These are phyloP conservation scores for Eutrema japonicum DNA, from an alignment of 345 rosid species.

Conservation along the genomic window DNA sequence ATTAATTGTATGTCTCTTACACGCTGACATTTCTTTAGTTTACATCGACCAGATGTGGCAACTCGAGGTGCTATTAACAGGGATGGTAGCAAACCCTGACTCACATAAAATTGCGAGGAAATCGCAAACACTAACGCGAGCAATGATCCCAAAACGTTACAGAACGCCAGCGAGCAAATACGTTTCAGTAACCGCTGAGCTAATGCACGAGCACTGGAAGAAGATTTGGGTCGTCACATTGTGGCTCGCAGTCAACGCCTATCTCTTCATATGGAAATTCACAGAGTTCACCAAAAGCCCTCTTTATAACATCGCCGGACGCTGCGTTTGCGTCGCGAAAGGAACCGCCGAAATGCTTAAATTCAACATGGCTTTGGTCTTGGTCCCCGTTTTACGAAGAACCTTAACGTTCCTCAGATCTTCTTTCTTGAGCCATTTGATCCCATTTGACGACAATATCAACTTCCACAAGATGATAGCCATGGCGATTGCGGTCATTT, in stretches of 20 bases:
- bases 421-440: constrained; percentile 51
- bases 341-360: constrained; percentile 82
- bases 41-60: constrained; percentile 76
- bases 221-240: constrained; percentile 63
- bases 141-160: constrained; percentile 79
- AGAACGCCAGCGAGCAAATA: constrained; percentile 62
- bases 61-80: constrained; percentile 73
- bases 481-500: constrained; percentile 46
- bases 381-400: constrained; percentile 73
- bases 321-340: constrained; percentile 75
- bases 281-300: constrained; percentile 33
- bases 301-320: constrained; percentile 62
- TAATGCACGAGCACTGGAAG: constrained; percentile 61
- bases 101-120: constrained; percentile 27
- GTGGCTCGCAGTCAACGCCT: constrained; percentile 52
- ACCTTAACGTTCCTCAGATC: constrained; percentile 74
- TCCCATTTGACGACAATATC: constrained; percentile 90
- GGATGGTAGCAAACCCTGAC: constrained; percentile 60
- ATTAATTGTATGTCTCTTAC: constrained; percentile 4
- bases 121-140: constrained; percentile 53
- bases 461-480: constrained; percentile 83
- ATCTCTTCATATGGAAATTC: constrained; percentile 64
- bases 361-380: constrained; percentile 82
- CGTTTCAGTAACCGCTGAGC: constrained; percentile 51
- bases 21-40: constrained; percentile 21